Evolutionary conservation across 805 yeast genomes (phyloP).

Genomic region (Suhomyces vadensis): DNA sequence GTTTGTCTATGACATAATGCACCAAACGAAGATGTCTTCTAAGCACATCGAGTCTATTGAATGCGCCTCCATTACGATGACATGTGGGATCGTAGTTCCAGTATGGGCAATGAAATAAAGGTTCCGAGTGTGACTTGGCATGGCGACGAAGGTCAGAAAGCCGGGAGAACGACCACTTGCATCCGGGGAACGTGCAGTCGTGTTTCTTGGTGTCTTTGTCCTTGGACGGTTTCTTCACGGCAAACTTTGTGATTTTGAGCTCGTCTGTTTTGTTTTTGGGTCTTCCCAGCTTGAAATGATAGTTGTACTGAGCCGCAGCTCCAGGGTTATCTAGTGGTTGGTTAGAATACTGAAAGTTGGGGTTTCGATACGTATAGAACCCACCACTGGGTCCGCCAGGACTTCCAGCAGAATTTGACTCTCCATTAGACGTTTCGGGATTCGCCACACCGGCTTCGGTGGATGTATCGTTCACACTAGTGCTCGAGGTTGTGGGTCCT

Average conservation of each 20-base stretch:
- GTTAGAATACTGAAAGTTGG: conserved; percentile 7
- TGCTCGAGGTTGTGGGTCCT: not conserved
- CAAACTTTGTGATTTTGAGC: conserved; percentile 4
- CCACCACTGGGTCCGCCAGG: conserved; percentile 1
- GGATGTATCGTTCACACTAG: not conserved
- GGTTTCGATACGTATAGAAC: conserved; percentile 7
- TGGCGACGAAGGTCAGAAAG: conserved; percentile 72
- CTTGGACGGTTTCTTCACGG: conserved; percentile 8
- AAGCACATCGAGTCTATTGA: conserved; percentile 70
- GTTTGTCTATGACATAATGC: conserved; percentile 57
- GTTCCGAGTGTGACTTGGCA: conserved; percentile 62
- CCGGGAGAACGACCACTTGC: conserved; percentile 71
- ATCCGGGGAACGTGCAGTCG: conserved; percentile 42
- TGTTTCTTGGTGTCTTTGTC: conserved; percentile 31
- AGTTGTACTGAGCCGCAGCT: not conserved
- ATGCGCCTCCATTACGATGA: conserved; percentile 75
- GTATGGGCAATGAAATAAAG: conserved; percentile 70
- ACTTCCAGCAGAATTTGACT: not conserved
- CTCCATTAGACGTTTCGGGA: not conserved
- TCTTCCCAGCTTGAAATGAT: conserved; percentile 10
- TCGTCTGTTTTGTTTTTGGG: conserved; percentile 13
- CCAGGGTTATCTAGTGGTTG: not conserved
- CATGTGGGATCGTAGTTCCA: conserved; percentile 70
- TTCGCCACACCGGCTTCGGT: not conserved
- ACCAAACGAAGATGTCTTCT: conserved; percentile 71